phyloP scores from a whole-genome alignment of 2,329 filamentous ascomycete genomes.

The Curvularia lunata region DNA sequence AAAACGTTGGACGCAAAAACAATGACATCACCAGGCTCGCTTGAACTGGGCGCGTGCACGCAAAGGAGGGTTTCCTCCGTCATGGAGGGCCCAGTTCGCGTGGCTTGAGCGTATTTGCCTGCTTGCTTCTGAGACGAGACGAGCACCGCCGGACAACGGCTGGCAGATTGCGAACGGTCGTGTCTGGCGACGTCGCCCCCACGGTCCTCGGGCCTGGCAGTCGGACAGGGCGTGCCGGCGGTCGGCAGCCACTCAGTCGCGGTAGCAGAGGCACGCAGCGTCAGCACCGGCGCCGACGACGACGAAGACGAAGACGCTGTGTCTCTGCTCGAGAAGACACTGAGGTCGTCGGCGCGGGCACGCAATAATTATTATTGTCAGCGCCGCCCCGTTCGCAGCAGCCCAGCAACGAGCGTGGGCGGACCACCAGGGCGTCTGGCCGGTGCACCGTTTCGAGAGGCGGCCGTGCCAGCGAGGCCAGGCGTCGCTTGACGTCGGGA shows the following conservation, averaged over 20 bases:
- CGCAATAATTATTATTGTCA: too few relatives aligned
- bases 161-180: constrained; percentile 23
- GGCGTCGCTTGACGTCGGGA: constrained; percentile 27
- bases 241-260: neutral
- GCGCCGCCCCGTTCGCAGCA: neutral
- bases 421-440: neutral
- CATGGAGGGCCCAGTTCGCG: constrained; percentile 7
- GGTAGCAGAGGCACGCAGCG: neutral
- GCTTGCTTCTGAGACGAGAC: constrained; percentile 14
- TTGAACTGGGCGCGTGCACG: constrained; percentile 18
- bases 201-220: constrained; percentile 10
- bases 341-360: too few relatives aligned
- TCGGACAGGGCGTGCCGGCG: constrained; percentile 16
- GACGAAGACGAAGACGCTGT: too few relatives aligned
- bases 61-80: constrained; percentile 5
- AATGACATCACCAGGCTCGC: constrained; percentile 27
- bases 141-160: constrained; percentile 24
- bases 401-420: neutral
- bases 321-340: too few relatives aligned
- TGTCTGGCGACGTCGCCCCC: constrained; percentile 14
- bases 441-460: constrained; percentile 37
- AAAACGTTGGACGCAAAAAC: constrained; percentile 9
- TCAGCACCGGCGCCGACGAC: neutral
- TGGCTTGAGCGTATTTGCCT: constrained; percentile 25
- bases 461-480: constrained; percentile 28